A percentile compares a stretch with the other conserved stretches of the same genome.
Conservation (phyloP, 306 rosid genomes). For the Vachellia collinsii region DNA sequence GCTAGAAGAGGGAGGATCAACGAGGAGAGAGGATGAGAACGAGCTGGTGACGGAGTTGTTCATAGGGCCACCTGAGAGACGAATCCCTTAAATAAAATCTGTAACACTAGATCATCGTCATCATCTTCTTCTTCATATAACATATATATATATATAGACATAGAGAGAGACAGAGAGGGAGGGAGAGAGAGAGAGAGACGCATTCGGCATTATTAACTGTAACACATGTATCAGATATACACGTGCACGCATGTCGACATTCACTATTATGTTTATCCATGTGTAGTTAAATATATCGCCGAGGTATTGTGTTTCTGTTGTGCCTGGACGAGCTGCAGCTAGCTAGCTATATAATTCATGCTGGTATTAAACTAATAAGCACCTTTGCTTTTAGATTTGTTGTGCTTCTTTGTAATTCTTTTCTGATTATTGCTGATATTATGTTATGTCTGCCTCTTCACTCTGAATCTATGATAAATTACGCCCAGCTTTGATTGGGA, state of each 20-base stretch:
- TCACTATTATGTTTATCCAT: neutral
- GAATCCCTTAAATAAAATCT: constrained; percentile 28
- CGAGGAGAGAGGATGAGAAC: constrained; percentile 21
- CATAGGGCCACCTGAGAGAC: constrained; percentile 67
- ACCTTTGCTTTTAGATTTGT: too few relatives aligned
- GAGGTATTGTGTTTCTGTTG: neutral
- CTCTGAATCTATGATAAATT: neutral
- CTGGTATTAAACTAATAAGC: neutral
- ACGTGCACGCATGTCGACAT: neutral
- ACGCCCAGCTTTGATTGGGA: neutral
- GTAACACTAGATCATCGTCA: neutral
- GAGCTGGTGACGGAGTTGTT: constrained; percentile 82
- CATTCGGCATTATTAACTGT: neutral
- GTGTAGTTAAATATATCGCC: neutral
- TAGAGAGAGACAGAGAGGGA: too few relatives aligned
- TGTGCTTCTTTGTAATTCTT: neutral
- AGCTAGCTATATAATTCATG: neutral
- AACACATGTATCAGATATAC: neutral
- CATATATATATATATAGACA: neutral
- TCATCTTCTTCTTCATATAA: neutral
- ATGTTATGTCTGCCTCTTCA: neutral
- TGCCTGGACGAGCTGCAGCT: neutral
- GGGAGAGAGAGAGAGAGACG: too few relatives aligned
- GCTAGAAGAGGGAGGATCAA: constrained; percentile 25
- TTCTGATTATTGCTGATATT: neutral